A percentile compares a stretch with the other conserved stretches of the same genome.
These are phyloP conservation scores for Carex kokanica DNA, from an alignment of 176 grass and related monocot species.

Conservation along the genomic window DNA sequence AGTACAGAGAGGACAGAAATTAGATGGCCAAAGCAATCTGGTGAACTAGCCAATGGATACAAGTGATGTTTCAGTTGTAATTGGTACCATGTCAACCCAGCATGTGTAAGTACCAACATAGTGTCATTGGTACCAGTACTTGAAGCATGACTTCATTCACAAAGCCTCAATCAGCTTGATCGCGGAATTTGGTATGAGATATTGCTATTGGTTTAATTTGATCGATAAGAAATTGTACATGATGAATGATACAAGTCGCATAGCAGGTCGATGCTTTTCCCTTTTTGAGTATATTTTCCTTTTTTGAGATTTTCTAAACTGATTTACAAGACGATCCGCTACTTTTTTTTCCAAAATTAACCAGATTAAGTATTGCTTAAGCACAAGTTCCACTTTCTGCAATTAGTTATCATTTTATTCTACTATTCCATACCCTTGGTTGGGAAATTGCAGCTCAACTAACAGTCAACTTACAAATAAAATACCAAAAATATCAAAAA, in stretches of 20 bases:
- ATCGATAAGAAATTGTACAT: neutral
- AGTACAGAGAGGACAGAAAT: neutral
- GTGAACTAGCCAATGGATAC: neutral
- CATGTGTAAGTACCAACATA: neutral
- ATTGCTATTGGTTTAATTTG: neutral
- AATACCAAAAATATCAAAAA: neutral
- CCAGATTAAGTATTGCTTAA: neutral
- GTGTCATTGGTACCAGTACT: neutral
- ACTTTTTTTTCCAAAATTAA: neutral
- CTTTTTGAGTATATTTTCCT: neutral
- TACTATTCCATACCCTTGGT: neutral
- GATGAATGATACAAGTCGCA: neutral
- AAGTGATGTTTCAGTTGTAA: neutral
- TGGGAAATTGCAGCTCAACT: neutral
- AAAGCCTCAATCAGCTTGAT: neutral
- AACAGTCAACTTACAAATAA: neutral
- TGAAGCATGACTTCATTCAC: neutral
- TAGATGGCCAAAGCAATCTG: neutral
- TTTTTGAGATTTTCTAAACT: neutral
- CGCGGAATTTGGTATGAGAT: neutral
- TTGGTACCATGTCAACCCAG: neutral
- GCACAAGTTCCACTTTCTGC: neutral
- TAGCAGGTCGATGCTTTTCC: neutral
- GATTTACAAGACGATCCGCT: neutral
- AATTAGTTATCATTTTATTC: neutral